phyloP scores from a whole-genome alignment of 345 rosid genomes.

The Ceriops tagal region DNA sequence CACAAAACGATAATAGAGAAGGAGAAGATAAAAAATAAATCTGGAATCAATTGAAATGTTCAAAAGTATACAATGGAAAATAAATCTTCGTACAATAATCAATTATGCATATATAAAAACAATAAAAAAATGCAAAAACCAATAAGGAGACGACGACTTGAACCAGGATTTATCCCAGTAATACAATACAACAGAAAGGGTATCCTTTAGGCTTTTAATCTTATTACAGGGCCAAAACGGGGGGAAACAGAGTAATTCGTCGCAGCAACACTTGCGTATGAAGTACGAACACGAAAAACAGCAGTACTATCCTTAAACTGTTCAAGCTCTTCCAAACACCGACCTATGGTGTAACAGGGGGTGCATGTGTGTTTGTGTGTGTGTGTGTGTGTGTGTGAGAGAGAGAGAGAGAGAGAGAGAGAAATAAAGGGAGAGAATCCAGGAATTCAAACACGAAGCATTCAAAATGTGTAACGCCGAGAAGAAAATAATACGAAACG shows the following conservation, averaged over 20 bases:
- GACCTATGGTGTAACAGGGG: conserved; percentile 7
- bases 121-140: neutral
- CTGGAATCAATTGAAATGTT: neutral
- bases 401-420: neutral
- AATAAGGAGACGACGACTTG: neutral
- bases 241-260: neutral
- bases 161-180: too few species aligned
- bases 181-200: too few species aligned
- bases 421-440: neutral
- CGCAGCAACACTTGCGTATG: neutral
- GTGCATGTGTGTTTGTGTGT: too few species aligned
- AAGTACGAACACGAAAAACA: neutral
- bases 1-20: neutral
- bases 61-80: neutral
- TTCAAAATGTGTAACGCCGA: conserved; percentile 15
- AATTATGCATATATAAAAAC: neutral
- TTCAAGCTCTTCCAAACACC: conserved; percentile 22
- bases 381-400: neutral
- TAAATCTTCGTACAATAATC: neutral
- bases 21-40: neutral
- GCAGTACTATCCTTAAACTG: neutral
- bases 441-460: neutral
- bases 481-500: conserved; percentile 33
- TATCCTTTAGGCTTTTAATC: too few species aligned
- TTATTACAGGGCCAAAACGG: conserved; percentile 2